A percentile compares a stretch with the other conserved stretches of the same genome.
phyloP scores from a whole-genome alignment of 1,139 yeast species.

The Candida pseudoviswanathii region DNA sequence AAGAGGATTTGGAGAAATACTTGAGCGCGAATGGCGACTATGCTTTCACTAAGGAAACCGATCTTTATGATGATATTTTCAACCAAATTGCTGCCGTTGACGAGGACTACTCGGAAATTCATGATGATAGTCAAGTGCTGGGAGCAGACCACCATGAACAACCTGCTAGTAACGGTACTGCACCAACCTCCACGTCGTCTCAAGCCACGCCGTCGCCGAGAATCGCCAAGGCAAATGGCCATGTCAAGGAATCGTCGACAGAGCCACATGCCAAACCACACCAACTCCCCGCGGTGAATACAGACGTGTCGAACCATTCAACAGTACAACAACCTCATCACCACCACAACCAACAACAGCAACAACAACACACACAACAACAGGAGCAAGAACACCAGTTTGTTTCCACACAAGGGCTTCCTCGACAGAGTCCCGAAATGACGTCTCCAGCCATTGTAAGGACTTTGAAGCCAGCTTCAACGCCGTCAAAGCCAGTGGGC shows the following conservation, averaged over 20 bases:
- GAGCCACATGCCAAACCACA: neutral
- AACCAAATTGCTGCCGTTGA: slow-evolving; percentile 21
- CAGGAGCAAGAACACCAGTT: neutral
- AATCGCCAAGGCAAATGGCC: slow-evolving; percentile 5
- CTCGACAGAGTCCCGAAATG: slow-evolving; percentile 23
- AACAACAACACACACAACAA: slow-evolving; percentile 3
- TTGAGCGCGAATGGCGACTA: slow-evolving; percentile 44
- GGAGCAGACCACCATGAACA: slow-evolving; percentile 5
- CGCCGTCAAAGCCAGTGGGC: slow-evolving; percentile 65
- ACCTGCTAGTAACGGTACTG: neutral
- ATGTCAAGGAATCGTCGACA: neutral
- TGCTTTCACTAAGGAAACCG: slow-evolving; percentile 38
- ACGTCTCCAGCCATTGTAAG: slow-evolving; percentile 40
- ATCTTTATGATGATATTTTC: slow-evolving; percentile 46
- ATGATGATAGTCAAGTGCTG: slow-evolving; percentile 11
- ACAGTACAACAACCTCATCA: slow-evolving; percentile 1
- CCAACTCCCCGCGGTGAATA: neutral
- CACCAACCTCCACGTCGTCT: slow-evolving; percentile 5
- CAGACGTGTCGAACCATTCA: neutral
- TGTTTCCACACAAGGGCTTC: slow-evolving; percentile 5
- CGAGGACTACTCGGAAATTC: slow-evolving; percentile 18
- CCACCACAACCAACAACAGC: neutral
- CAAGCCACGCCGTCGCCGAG: slow-evolving; percentile 5
- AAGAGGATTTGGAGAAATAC: slow-evolving; percentile 44
- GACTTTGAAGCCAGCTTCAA: slow-evolving; percentile 66